Evolutionary conservation across 768 basidiomycete genomes (phyloP).

Genomic region (Boletus rufocinnamomeus): DNA sequence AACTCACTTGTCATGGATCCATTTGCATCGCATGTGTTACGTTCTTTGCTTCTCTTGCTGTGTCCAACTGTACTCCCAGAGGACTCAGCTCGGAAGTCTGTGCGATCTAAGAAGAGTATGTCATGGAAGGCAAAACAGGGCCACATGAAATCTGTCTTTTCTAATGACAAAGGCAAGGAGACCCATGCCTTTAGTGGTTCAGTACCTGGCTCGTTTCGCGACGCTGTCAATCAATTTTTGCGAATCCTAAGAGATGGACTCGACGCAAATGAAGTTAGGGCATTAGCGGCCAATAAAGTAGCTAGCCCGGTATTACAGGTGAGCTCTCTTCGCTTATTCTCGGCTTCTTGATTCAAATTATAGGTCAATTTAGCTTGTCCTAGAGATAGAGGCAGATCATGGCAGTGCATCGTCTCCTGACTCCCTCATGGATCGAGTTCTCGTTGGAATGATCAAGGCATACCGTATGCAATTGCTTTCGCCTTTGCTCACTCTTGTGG

Average conservation of each 20-base stretch:
- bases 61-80: constrained; percentile 55
- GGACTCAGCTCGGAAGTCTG: constrained; percentile 38
- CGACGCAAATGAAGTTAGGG: constrained; percentile 72
- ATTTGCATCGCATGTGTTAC: constrained; percentile 89
- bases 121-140: constrained; percentile 83
- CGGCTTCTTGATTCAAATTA: constrained; percentile 9
- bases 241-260: constrained; percentile 51
- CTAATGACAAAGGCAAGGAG: constrained; percentile 43
- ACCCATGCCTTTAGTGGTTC: constrained; percentile 26
- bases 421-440: constrained; percentile 81
- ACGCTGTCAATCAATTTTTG: constrained; percentile 50
- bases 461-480: constrained; percentile 48
- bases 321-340: constrained; percentile 18
- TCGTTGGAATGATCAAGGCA: constrained; percentile 71
- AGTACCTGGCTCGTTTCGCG: constrained; percentile 51
- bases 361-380: constrained; percentile 56
- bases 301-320: constrained; percentile 80
- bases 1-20: constrained; percentile 74
- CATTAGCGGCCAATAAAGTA: constrained; percentile 72
- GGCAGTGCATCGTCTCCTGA: constrained; percentile 56
- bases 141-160: constrained; percentile 77
- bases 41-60: constrained; percentile 77
- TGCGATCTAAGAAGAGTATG: constrained; percentile 85
- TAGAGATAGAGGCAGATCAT: constrained; percentile 80
- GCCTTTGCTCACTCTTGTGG: background rate